Evolutionary conservation across 371 early-diverging fungal genomes (phyloP).

Genomic region (Batrachochytrium dendrobatidis): DNA sequence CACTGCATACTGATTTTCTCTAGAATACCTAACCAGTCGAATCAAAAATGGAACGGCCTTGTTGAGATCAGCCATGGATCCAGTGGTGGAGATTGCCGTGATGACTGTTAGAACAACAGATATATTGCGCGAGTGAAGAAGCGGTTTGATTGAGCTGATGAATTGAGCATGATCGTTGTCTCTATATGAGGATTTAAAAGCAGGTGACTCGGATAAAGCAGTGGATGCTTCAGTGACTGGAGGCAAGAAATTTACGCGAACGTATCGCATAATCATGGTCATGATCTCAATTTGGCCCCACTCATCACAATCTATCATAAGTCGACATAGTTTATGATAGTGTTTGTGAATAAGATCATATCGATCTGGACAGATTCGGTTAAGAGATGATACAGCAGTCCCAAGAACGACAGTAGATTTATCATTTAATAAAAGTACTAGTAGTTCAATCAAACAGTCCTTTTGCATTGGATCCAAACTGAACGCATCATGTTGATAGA

Average conservation of each 20-base stretch:
- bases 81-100: constrained; percentile 63
- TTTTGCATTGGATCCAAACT: constrained; percentile 74
- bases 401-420: constrained; percentile 81
- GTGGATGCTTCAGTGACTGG: constrained; percentile 6
- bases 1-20: constrained; percentile 72
- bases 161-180: constrained; percentile 65
- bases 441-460: constrained; percentile 66
- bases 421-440: constrained; percentile 71
- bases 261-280: constrained; percentile 68
- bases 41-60: constrained; percentile 67
- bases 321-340: constrained; percentile 75
- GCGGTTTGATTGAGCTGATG: constrained; percentile 59
- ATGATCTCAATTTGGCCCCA: constrained; percentile 91
- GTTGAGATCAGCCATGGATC: constrained; percentile 53
- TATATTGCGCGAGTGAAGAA: constrained; percentile 80
- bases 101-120: constrained; percentile 78
- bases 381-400: constrained; percentile 78
- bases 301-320: constrained; percentile 84
- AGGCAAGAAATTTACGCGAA: constrained; percentile 24
- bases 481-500: background rate
- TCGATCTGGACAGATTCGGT: constrained; percentile 75
- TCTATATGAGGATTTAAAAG: background rate
- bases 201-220: background rate
- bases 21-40: constrained; percentile 60
- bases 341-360: constrained; percentile 82